A percentile compares a stretch with the other conserved stretches of the same genome.
These are phyloP conservation scores for Spergularia bocconei DNA, from an alignment of 148 eudicot genomes.

Conservation along the genomic window DNA sequence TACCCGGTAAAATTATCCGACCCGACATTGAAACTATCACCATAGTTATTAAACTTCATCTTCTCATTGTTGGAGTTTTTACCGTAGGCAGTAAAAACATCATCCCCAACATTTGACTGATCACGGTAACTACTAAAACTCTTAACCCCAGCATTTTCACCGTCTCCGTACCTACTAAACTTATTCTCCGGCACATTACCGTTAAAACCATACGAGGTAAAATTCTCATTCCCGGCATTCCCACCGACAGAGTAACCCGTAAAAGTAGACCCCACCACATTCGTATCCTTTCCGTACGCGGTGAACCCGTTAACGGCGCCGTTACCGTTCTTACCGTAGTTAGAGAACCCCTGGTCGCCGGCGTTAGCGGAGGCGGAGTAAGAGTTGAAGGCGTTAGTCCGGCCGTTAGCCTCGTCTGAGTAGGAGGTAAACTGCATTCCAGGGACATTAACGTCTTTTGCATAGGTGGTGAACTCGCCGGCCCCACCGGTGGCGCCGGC, in stretches of 20 bases:
- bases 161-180: slow-evolving; percentile 45
- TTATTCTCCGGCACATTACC: slow-evolving; percentile 48
- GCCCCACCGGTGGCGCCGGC: slow-evolving; percentile 53
- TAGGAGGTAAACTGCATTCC: slow-evolving; percentile 55
- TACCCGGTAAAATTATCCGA: slow-evolving; percentile 54
- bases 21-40: slow-evolving; percentile 44
- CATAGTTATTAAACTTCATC: slow-evolving; percentile 45
- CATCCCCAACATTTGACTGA: slow-evolving; percentile 53
- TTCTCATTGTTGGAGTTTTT: slow-evolving; percentile 43
- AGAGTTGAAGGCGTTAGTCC: slow-evolving; percentile 32
- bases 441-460: slow-evolving; percentile 39
- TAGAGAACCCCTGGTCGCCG: slow-evolving; percentile 48
- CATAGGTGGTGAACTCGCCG: slow-evolving; percentile 46
- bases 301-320: slow-evolving; percentile 35
- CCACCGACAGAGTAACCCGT: slow-evolving; percentile 37
- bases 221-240: slow-evolving; percentile 40
- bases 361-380: slow-evolving; percentile 42
- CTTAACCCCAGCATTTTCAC: slow-evolving; percentile 40
- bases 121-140: slow-evolving; percentile 48
- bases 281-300: slow-evolving; percentile 41
- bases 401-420: slow-evolving; percentile 50
- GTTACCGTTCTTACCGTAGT: slow-evolving; percentile 59
- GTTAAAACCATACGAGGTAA: slow-evolving; percentile 43
- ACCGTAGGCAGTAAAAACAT: slow-evolving; percentile 42
- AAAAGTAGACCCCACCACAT: slow-evolving; percentile 46